Evolutionary conservation across 2,329 filamentous ascomycete species (phyloP), one percentile per base, ranked within the genome.

Genomic region (Talaromyces piceae): DNA sequence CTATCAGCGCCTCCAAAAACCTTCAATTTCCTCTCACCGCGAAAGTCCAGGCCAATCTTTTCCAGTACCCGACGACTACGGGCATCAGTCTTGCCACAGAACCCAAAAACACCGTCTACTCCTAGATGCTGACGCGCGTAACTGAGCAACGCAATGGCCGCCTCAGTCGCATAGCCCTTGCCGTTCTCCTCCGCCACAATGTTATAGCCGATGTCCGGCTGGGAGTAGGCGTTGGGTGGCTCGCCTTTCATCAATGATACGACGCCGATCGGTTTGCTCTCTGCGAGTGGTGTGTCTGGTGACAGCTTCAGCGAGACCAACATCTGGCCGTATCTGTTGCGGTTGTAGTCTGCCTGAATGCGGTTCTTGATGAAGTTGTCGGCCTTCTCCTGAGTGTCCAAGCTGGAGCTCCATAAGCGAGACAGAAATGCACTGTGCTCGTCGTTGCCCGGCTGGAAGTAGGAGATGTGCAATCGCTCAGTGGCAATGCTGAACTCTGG

Each of bases 101-200:
- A 60, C 12, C 57, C 62, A 51, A 60, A 62, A 3, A 57, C 54
- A 13, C 28, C 52, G 13, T 57, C 33, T 1, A 62, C 31, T 2
- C 55, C 59, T 11, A 58, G 46, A 13, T 56, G 45, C 1, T 20
- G 20, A 2, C 23, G 47, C n/a, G 56, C 56, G 33, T 57, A 62
- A 3, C 55, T 53, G 22, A 64, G 20, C 9, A 62, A 12, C 5
- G 54, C 57, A 25, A 47, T 48, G 7, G 53, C 55, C 1, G 61
- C 62, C 30, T 63, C 62, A 6, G 62, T 56, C 13, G 58, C 61
- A 49, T 63, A 63, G 3, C 62, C 62, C 37, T 61, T 63, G 5
- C 60, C 57, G 47, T 52, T 59, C 22, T 59, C 51, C 22, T 61
- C 56, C 0, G 60, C 57, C 16, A 62, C 28, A 7, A 63, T 53